Conservation (phyloP, 2,329 filamentous ascomycete genomes). For the Diaporthe ampelina region DNA sequence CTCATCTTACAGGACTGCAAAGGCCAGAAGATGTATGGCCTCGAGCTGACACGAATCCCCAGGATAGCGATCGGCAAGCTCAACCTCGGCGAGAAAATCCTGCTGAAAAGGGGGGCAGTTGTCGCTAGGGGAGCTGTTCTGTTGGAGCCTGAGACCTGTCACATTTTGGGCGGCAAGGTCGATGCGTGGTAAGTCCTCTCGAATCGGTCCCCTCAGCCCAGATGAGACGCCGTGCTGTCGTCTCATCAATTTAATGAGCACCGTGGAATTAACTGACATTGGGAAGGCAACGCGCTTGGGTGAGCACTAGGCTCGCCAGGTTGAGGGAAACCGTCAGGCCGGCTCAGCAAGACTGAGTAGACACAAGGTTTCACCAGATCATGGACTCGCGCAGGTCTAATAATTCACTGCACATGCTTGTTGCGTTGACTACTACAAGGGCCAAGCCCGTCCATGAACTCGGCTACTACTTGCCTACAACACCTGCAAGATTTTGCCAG, state of each 20-base stretch:
- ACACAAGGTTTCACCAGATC: background rate
- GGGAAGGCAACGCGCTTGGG: constrained; percentile 78
- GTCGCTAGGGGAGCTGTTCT: constrained; percentile 85
- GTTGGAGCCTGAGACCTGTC: constrained; percentile 76
- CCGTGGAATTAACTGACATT: background rate
- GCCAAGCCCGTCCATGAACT: background rate
- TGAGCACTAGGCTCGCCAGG: constrained; percentile 76
- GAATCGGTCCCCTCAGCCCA: background rate
- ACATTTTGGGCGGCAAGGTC: constrained; percentile 89
- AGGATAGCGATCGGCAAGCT: constrained; percentile 75
- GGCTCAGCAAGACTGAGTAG: constrained; percentile 41
- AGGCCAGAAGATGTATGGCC: constrained; percentile 76
- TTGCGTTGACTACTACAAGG: background rate
- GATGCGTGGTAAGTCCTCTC: constrained; percentile 68
- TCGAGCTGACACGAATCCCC: constrained; percentile 79
- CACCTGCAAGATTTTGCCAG: constrained; percentile 71
- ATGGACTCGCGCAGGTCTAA: background rate
- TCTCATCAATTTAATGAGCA: background rate
- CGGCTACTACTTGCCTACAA: constrained; percentile 45
- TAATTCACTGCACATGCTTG: background rate
- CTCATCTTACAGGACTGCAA: constrained; percentile 85
- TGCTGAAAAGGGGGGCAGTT: constrained; percentile 75
- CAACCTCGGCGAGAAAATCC: constrained; percentile 84
- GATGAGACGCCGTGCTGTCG: background rate
- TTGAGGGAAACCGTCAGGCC: constrained; percentile 72